Conservation (phyloP, 1,284 basidiomycete genomes). For the Microbotryum silenes-acaulis region DNA sequence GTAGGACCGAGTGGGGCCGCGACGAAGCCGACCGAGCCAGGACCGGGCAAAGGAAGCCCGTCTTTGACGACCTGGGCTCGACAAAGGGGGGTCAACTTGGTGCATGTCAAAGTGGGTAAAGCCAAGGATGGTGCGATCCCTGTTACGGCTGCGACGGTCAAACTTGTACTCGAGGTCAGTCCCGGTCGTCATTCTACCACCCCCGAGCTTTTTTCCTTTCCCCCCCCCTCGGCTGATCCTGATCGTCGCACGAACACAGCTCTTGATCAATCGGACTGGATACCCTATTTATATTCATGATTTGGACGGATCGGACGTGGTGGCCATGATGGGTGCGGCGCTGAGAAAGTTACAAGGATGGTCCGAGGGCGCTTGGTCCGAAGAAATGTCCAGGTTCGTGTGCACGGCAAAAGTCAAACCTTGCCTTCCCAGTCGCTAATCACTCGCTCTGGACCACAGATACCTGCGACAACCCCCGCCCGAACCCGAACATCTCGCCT, state of each 20-base stretch:
- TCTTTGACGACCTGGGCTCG: neutral
- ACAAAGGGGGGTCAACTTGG: neutral
- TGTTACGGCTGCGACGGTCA: neutral
- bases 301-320: conserved; percentile 15
- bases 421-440: neutral
- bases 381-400: conserved; percentile 7
- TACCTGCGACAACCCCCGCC: conserved; percentile 3
- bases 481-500: conserved; percentile 6
- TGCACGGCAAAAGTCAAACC: too few species aligned
- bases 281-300: conserved; percentile 12
- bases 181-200: too few species aligned
- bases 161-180: conserved; percentile 8
- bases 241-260: neutral
- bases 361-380: conserved; percentile 5
- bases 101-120: conserved; percentile 6
- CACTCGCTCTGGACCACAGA: neutral
- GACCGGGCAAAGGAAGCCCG: neutral
- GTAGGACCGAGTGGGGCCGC: neutral
- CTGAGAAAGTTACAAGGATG: conserved; percentile 12
- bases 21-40: neutral
- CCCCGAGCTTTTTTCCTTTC: too few species aligned
- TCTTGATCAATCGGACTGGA: neutral
- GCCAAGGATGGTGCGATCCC: conserved; percentile 10
- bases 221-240: neutral
- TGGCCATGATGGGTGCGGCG: conserved; percentile 5